Conservation (phyloP, 192 early-diverging fungal species). For the Chytriomyces sp. region DNA sequence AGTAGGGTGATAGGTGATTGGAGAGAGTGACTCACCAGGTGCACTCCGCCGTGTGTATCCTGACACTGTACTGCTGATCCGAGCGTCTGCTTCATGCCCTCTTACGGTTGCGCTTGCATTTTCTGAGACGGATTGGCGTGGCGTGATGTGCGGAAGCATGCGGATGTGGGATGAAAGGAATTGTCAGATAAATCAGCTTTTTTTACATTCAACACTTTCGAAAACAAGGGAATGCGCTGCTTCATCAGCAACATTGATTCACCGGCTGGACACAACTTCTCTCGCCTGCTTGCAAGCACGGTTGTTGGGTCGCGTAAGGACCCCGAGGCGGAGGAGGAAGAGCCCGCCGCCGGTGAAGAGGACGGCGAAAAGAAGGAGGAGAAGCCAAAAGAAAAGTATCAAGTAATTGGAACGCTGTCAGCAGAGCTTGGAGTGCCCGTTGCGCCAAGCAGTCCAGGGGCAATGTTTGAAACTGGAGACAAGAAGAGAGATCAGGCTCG, state of each 20-base stretch:
- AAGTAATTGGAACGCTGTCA: slow-evolving; percentile 52
- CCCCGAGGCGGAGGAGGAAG: slow-evolving; percentile 52
- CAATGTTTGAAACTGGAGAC: slow-evolving; percentile 62
- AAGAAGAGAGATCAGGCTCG: slow-evolving; percentile 55
- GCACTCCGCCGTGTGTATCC: too few relatives aligned
- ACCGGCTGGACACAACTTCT: slow-evolving; percentile 60
- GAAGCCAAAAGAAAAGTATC: slow-evolving; percentile 49
- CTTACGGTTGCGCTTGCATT: too few relatives aligned
- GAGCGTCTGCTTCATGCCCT: too few relatives aligned
- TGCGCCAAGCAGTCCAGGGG: slow-evolving; percentile 39
- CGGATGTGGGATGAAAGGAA: neutral
- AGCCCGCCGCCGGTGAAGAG: slow-evolving; percentile 35
- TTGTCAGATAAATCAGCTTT: slow-evolving; percentile 5
- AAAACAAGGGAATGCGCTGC: slow-evolving; percentile 37
- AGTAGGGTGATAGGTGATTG: neutral
- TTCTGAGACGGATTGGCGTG: too few relatives aligned
- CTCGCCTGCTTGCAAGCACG: slow-evolving; percentile 53
- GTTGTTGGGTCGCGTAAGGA: slow-evolving; percentile 50
- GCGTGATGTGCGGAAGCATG: too few relatives aligned
- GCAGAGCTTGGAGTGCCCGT: neutral
- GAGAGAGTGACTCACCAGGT: too few relatives aligned
- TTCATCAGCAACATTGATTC: slow-evolving; percentile 63
- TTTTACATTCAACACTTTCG: neutral
- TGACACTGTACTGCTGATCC: too few relatives aligned
- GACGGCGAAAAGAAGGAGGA: slow-evolving; percentile 33